Base-by-base conservation (phyloP, 2,329 filamentous ascomycete species). In the Colletotrichum sp. region DNA sequence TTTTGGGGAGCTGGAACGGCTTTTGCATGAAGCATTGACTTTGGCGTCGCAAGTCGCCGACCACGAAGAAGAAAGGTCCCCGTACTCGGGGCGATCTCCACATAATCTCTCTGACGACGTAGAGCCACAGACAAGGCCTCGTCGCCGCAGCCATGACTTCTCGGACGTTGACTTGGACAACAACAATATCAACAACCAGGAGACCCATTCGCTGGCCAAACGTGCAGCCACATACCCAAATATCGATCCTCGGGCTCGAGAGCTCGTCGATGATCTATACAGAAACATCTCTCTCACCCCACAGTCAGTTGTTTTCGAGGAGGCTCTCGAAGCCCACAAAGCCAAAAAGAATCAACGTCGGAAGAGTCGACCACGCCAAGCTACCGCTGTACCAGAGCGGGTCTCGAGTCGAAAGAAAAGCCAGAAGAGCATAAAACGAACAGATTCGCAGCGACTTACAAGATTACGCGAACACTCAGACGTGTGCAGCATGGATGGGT, bases 21-120 rank as follows among this genome's bases (percentile, higher is more conserved):
- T 90, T 21, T 79, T 90, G 8, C 85, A 82, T 36, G 88, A 90
- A 79, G 87, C 88, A 13, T 78, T 89, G 10, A 80, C 83, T 3
- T 80, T 90, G 57, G 88, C 87, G 13, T 83, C 85, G 21, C 83
- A 87, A 67, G 85, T 83, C 13, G 82, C 85, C 6, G 83, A 85
- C 36, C 80, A 77, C 13, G 81, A 84, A 18, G 81, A 83, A 44
- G 72, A 68, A 32, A 57, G 32, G 12, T 12, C 70, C 32, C n/a
- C 28, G 15, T 21, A 52, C 15, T 34, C 18, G 9, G 12, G 16
- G 18, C 64, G 6, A 13, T 34, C 34, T 24, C 69, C 64, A 8
- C 36, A 24, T 18, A 10, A 30, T 26, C 32, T 32, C 49, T 36
- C 34, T 6, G 34, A 69, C 9, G 59, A 55, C 18, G 6, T 18